phyloP scores from a whole-genome alignment of 2,329 filamentous ascomycete species.

The Metarhizium robertsii region DNA sequence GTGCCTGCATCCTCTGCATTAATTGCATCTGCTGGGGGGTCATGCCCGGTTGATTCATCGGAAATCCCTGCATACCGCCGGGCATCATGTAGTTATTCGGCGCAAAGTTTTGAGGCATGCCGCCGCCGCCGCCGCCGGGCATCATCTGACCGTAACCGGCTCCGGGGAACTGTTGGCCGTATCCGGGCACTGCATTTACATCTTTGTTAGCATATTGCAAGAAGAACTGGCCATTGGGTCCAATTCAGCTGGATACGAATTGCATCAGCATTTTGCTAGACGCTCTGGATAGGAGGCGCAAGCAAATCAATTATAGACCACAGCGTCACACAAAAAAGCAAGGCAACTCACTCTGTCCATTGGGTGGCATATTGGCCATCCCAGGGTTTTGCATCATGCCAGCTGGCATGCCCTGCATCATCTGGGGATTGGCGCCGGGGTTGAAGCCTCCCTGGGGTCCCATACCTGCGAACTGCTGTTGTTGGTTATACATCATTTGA shows the following conservation, averaged over 20 bases:
- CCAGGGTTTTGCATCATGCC: conserved; percentile 55
- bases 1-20: conserved; percentile 34
- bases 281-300: neutral
- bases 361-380: conserved; percentile 50
- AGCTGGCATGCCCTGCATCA: conserved; percentile 45
- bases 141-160: conserved; percentile 47
- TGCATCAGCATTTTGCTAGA: neutral
- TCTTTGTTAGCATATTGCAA: conserved; percentile 8
- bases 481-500: conserved; percentile 50
- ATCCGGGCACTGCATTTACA: conserved; percentile 40
- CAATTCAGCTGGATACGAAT: neutral
- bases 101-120: conserved; percentile 42
- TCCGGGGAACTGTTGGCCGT: conserved; percentile 47
- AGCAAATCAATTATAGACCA: neutral
- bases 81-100: conserved; percentile 40
- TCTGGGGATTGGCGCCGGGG: conserved; percentile 41
- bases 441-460: conserved; percentile 40
- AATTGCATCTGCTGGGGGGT: conserved; percentile 35
- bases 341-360: conserved; percentile 47
- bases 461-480: conserved; percentile 47
- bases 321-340: neutral
- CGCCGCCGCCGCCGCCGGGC: conserved; percentile 27
- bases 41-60: conserved; percentile 44
- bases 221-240: neutral
- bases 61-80: conserved; percentile 43